Conservation (phyloP, 768 basidiomycete genomes). For the Suillus americanus region DNA sequence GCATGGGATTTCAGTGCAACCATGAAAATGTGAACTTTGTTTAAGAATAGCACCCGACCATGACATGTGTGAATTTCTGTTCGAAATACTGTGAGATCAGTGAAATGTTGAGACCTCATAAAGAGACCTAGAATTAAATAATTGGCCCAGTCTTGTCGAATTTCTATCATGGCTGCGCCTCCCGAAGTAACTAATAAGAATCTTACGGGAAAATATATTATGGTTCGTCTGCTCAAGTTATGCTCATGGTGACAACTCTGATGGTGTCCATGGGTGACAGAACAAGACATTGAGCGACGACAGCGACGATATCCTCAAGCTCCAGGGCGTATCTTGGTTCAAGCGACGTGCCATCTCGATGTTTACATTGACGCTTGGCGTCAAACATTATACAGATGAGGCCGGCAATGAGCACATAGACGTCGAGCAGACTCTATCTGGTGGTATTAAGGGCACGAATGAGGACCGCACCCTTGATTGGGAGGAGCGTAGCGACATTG, state of each 20-base stretch:
- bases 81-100: not conserved
- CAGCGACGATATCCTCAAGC: slow-evolving; percentile 59
- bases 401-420: slow-evolving; percentile 63
- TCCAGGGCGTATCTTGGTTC: slow-evolving; percentile 76
- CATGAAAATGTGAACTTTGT: not conserved
- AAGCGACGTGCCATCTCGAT: slow-evolving; percentile 60
- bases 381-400: slow-evolving; percentile 68
- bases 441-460: slow-evolving; percentile 55
- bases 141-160: not conserved
- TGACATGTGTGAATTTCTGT: not conserved
- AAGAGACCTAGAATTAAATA: not conserved
- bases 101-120: not conserved
- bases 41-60: not conserved
- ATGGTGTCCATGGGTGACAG: slow-evolving; percentile 34
- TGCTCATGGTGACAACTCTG: not conserved
- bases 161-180: slow-evolving; percentile 61
- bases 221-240: slow-evolving; percentile 42
- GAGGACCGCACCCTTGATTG: slow-evolving; percentile 60
- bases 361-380: slow-evolving; percentile 55
- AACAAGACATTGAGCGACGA: slow-evolving; percentile 66
- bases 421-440: slow-evolving; percentile 63
- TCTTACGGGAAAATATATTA: slow-evolving; percentile 58
- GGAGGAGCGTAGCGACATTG: slow-evolving; percentile 50
- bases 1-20: not conserved
- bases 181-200: slow-evolving; percentile 55